phyloP scores from a whole-genome alignment of 164 flowering plant species.

The Vitis amurensis region DNA sequence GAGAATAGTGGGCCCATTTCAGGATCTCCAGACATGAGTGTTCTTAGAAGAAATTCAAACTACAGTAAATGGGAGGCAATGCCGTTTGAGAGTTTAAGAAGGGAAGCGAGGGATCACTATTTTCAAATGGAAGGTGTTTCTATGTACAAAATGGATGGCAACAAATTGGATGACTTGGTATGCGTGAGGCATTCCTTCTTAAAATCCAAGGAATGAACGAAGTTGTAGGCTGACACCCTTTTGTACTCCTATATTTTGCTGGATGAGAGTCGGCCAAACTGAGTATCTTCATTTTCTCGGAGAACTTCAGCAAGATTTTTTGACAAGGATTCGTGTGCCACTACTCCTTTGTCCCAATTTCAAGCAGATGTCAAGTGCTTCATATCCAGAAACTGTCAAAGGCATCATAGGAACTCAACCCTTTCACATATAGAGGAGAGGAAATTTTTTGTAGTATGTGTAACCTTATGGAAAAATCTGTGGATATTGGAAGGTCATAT shows the following conservation, averaged over 20 bases:
- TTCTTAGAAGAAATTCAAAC: constrained; percentile 68
- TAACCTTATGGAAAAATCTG: background rate
- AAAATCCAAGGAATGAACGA: constrained; percentile 29
- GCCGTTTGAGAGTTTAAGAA: constrained; percentile 69
- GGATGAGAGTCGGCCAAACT: background rate
- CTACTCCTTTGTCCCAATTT: background rate
- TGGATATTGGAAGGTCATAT: background rate
- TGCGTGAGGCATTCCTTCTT: constrained; percentile 65
- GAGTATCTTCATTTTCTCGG: background rate
- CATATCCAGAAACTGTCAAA: too few relatives aligned
- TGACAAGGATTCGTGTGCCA: background rate
- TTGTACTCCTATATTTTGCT: background rate
- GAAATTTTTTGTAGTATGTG: background rate
- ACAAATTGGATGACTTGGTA: constrained; percentile 89
- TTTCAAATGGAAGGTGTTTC: constrained; percentile 78
- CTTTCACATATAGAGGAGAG: background rate
- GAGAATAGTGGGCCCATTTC: constrained; percentile 59
- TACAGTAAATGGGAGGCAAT: constrained; percentile 91
- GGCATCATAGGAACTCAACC: background rate
- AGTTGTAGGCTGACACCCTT: background rate
- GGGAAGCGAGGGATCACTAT: constrained; percentile 74
- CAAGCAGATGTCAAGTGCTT: background rate
- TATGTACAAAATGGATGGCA: constrained; percentile 95
- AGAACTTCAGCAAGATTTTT: too few relatives aligned
- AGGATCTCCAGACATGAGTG: constrained; percentile 91